Conservation (phyloP, 1,284 basidiomycete genomes). For the Coriolopsis trogii region DNA sequence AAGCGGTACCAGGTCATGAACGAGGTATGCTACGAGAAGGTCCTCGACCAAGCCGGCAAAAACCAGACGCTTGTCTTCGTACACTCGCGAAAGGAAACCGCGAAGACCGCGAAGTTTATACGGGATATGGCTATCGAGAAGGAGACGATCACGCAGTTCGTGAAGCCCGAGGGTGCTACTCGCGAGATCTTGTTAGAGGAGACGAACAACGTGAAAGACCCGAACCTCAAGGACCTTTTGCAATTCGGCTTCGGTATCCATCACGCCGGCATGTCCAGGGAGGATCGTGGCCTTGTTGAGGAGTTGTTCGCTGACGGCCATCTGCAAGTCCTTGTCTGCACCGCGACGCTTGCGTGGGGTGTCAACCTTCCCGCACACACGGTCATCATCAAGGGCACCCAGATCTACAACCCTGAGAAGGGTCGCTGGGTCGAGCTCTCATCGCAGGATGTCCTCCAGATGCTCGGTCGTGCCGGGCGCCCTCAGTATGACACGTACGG, state of each 20-base stretch:
- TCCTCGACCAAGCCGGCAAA: conserved; percentile 90
- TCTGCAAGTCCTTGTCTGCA: conserved; percentile 95
- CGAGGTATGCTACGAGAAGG: conserved; percentile 99
- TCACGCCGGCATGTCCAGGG: conserved; percentile 98
- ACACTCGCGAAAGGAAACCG: conserved; percentile 97
- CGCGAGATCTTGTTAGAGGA: conserved; percentile 89
- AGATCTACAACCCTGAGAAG: conserved; percentile 99
- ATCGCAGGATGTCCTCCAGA: conserved; percentile 96
- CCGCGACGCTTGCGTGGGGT: conserved; percentile 99
- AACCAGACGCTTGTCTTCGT: conserved; percentile 96
- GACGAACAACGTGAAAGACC: conserved; percentile 82
- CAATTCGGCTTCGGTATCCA: conserved; percentile 99
- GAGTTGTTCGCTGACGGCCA: conserved; percentile 94
- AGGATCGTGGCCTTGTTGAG: conserved; percentile 92
- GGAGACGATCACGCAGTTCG: conserved; percentile 94
- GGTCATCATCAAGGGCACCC: conserved; percentile 99
- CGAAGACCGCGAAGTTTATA: conserved; percentile 95
- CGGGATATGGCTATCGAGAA: conserved; percentile 96
- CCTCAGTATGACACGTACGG: conserved; percentile 98
- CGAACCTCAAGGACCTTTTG: conserved; percentile 86
- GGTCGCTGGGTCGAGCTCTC: conserved; percentile 97
- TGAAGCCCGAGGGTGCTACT: conserved; percentile 88
- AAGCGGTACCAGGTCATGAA: conserved; percentile 98
- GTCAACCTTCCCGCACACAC: conserved; percentile 98
- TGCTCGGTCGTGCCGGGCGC: conserved; percentile 97